phyloP scores from a whole-genome alignment of 306 rosid genomes.

The Cajanus cajan region DNA sequence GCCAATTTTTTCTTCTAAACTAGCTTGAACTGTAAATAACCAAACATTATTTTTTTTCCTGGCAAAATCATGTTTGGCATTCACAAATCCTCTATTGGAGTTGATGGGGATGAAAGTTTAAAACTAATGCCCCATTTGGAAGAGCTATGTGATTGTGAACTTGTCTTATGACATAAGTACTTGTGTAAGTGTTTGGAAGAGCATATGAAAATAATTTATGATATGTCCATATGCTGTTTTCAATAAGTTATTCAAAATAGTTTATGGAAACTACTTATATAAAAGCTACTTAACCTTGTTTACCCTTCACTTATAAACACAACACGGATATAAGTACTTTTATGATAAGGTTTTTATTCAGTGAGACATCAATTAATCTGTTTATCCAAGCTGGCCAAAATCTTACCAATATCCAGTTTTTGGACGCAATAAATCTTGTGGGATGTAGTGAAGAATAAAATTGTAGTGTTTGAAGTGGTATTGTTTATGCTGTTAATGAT shows the following conservation, averaged over 20 bases:
- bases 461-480: background rate
- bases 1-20: background rate
- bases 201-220: too few species aligned
- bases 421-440: background rate
- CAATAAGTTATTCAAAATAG: too few species aligned
- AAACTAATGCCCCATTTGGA: background rate
- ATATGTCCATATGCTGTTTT: too few species aligned
- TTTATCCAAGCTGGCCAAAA: background rate
- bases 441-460: background rate
- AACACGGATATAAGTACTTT: too few species aligned
- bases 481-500: conserved; percentile 26
- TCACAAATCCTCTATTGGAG: background rate
- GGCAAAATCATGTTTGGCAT: background rate
- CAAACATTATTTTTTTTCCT: background rate
- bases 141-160: too few species aligned
- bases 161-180: too few species aligned
- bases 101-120: background rate
- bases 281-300: too few species aligned
- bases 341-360: too few species aligned
- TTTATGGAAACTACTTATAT: too few species aligned
- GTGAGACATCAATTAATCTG: too few species aligned
- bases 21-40: background rate
- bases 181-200: too few species aligned
- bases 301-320: too few species aligned
- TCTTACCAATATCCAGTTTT: background rate